Evolutionary conservation across 495 filamentous ascomycete genomes (phyloP).

Genomic region (Entonaema liquescens): DNA sequence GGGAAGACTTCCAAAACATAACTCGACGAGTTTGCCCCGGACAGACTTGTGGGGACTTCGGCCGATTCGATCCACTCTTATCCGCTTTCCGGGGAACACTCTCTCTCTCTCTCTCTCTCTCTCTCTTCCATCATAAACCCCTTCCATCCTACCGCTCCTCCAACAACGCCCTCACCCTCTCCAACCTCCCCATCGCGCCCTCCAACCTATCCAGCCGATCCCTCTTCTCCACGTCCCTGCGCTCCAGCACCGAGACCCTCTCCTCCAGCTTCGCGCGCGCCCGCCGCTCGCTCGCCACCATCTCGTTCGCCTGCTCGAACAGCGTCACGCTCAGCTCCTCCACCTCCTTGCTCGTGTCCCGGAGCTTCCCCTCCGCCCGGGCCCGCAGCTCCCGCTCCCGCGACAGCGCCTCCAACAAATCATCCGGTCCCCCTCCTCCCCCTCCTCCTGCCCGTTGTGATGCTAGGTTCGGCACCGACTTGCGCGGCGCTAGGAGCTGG

Average conservation of each 20-base stretch:
- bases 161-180: slow-evolving; percentile 71
- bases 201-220: slow-evolving; percentile 77
- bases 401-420: slow-evolving; percentile 73
- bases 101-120: too few species aligned
- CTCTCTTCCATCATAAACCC: not conserved
- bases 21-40: slow-evolving; percentile 2
- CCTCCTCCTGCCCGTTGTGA: not conserved
- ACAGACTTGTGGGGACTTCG: not conserved
- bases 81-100: not conserved
- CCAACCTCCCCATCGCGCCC: slow-evolving; percentile 80
- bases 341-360: slow-evolving; percentile 77
- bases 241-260: slow-evolving; percentile 72
- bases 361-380: slow-evolving; percentile 77
- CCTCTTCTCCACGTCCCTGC: slow-evolving; percentile 74
- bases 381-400: slow-evolving; percentile 76
- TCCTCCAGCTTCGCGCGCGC: slow-evolving; percentile 82
- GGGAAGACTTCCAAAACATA: slow-evolving; percentile 5
- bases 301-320: slow-evolving; percentile 95
- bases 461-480: slow-evolving; percentile 50
- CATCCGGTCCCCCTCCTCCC: slow-evolving; percentile 43
- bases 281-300: slow-evolving; percentile 90
- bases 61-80: not conserved
- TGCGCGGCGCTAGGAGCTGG: slow-evolving; percentile 70
- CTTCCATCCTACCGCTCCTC: slow-evolving; percentile 12
- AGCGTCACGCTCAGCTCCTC: slow-evolving; percentile 88